These are phyloP conservation scores for Solanum pinnatisectum DNA, from an alignment of 257 asterid genomes.

Conservation along the genomic window DNA sequence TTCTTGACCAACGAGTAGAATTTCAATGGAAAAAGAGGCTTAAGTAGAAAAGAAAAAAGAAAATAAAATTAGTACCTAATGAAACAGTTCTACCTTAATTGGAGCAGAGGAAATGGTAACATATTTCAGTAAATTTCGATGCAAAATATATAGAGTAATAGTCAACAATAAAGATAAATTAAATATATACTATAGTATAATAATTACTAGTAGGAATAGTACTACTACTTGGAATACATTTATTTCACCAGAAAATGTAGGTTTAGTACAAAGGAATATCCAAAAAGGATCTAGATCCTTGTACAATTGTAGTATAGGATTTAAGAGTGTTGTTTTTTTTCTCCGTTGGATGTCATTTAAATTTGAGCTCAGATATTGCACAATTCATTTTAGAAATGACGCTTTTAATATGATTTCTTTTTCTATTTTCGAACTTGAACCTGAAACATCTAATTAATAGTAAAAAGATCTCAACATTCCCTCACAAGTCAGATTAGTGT, in stretches of 20 bases:
- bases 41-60: not conserved
- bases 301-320: not conserved
- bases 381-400: no score
- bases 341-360: no score
- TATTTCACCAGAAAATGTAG: not conserved
- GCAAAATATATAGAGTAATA: not conserved
- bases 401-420: no score
- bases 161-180: not conserved
- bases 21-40: not conserved
- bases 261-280: not conserved
- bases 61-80: not conserved
- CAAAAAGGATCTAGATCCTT: not conserved
- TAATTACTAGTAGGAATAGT: not conserved
- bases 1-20: no score
- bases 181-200: not conserved
- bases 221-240: not conserved
- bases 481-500: not conserved
- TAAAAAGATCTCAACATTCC: not conserved
- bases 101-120: not conserved
- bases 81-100: not conserved
- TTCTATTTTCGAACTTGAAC: rapidly evolving
- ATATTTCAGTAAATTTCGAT: not conserved
- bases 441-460: no score
- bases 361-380: rapidly evolving
- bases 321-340: not conserved